These are phyloP conservation scores for Mycena vulgaris DNA, from an alignment of 768 basidiomycete species.

Conservation along the genomic window DNA sequence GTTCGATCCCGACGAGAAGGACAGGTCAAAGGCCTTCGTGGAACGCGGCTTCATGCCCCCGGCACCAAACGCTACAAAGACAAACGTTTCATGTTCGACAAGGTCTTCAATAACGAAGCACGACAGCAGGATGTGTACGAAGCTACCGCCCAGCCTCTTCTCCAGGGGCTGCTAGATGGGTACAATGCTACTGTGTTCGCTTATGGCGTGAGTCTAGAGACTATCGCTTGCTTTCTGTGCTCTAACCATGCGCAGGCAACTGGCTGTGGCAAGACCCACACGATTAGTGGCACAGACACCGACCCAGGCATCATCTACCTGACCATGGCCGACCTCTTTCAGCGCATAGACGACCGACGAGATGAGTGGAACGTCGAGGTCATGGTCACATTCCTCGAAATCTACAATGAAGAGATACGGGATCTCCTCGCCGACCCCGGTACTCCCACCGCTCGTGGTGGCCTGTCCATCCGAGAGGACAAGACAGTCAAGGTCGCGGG, in stretches of 20 bases:
- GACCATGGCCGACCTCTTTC: slow-evolving; percentile 97
- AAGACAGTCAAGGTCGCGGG: slow-evolving; percentile 92
- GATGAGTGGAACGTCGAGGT: slow-evolving; percentile 92
- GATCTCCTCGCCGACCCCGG: slow-evolving; percentile 90
- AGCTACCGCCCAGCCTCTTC: slow-evolving; percentile 86
- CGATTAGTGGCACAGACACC: slow-evolving; percentile 91
- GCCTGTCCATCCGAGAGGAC: slow-evolving; percentile 95
- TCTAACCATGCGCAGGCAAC: slow-evolving; percentile 78
- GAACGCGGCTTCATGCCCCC: slow-evolving; percentile 90
- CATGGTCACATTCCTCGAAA: slow-evolving; percentile 96
- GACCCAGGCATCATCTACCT: slow-evolving; percentile 97
- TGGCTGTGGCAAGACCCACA: slow-evolving; percentile 99
- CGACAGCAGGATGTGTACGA: slow-evolving; percentile 91
- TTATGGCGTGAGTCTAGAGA: slow-evolving; percentile 83
- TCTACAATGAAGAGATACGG: slow-evolving; percentile 99
- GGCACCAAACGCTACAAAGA: slow-evolving; percentile 96
- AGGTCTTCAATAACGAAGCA: slow-evolving; percentile 87
- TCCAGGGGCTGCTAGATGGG: slow-evolving; percentile 90
- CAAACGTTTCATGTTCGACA: slow-evolving; percentile 97
- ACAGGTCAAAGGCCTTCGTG: slow-evolving; percentile 83
- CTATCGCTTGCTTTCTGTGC: slow-evolving; percentile 22
- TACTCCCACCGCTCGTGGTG: slow-evolving; percentile 77
- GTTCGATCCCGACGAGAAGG: slow-evolving; percentile 96
- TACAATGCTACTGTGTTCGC: slow-evolving; percentile 99
- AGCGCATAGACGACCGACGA: slow-evolving; percentile 88